phyloP scores from a whole-genome alignment of 2,329 filamentous ascomycete species.

The Trichocomaceae sp. region DNA sequence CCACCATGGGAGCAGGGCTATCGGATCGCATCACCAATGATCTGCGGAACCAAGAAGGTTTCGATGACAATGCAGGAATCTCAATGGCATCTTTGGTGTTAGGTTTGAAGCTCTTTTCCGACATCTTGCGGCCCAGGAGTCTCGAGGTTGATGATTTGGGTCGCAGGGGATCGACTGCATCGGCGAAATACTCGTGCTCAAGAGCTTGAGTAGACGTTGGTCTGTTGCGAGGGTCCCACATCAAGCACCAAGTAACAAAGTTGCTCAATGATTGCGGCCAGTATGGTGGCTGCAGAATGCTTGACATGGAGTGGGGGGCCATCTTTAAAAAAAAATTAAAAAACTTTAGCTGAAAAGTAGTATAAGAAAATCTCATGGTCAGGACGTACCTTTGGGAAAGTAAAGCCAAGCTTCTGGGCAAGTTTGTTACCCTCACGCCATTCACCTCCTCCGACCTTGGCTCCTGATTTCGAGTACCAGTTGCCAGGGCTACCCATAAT shows the following conservation, averaged over 20 bases:
- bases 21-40: slow-evolving; percentile 80
- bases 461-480: slow-evolving; percentile 91
- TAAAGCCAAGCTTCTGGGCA: slow-evolving; percentile 94
- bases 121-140: slow-evolving; percentile 82
- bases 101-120: slow-evolving; percentile 62
- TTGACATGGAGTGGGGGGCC: slow-evolving; percentile 95
- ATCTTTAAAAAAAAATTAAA: slow-evolving; percentile 50
- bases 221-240: slow-evolving; percentile 93
- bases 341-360: too few relatives aligned
- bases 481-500: slow-evolving; percentile 98
- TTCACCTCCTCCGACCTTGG: slow-evolving; percentile 84
- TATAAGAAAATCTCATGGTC: too few relatives aligned
- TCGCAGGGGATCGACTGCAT: slow-evolving; percentile 83
- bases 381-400: slow-evolving; percentile 62
- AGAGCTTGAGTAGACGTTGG: slow-evolving; percentile 93
- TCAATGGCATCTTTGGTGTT: slow-evolving; percentile 58
- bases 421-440: slow-evolving; percentile 93
- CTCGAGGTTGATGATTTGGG: slow-evolving; percentile 86
- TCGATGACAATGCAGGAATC: slow-evolving; percentile 58
- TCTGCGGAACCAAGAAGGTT: slow-evolving; percentile 95
- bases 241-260: slow-evolving; percentile 96
- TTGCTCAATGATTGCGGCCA: slow-evolving; percentile 84
- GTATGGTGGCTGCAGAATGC: slow-evolving; percentile 79
- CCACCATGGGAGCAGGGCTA: slow-evolving; percentile 54
- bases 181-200: slow-evolving; percentile 87